Evolutionary conservation across 345 rosid genomes (phyloP).

Genomic region (rapeseed (Brassica napus)): DNA sequence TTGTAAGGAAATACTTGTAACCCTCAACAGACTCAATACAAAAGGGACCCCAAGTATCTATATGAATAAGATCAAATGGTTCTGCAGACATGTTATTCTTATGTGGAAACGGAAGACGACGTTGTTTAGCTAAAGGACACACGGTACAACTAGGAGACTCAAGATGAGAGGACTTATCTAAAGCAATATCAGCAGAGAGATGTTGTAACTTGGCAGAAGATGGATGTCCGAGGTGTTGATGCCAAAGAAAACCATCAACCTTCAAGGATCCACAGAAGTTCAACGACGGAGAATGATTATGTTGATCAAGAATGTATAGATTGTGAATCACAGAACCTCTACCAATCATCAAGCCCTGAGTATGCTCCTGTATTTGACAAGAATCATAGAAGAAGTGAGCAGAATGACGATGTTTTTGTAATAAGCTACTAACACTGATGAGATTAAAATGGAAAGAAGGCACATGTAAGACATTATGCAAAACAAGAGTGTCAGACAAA

Average conservation of each 20-base stretch:
- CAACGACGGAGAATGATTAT: not conserved
- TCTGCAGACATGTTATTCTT: not conserved
- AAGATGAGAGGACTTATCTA: no score
- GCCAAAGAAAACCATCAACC: not conserved
- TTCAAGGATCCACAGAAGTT: not conserved
- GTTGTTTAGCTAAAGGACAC: not conserved
- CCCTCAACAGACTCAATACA: not conserved
- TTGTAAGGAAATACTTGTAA: not conserved
- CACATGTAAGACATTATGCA: not conserved
- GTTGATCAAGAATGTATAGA: not conserved
- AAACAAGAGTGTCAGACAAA: no score
- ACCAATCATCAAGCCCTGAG: not conserved
- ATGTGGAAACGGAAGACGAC: not conserved
- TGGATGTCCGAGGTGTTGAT: not conserved
- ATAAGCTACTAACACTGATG: not conserved
- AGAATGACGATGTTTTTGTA: not conserved
- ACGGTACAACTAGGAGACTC: no score
- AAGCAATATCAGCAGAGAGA: not conserved
- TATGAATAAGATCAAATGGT: not conserved
- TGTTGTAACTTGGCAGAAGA: not conserved
- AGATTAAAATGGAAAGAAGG: not conserved
- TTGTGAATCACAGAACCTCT: not conserved
- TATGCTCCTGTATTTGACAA: not conserved
- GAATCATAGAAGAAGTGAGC: not conserved
- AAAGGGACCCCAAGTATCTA: not conserved